phyloP scores from a whole-genome alignment of 208 protist genomes.

The Perkinsela sp. region DNA sequence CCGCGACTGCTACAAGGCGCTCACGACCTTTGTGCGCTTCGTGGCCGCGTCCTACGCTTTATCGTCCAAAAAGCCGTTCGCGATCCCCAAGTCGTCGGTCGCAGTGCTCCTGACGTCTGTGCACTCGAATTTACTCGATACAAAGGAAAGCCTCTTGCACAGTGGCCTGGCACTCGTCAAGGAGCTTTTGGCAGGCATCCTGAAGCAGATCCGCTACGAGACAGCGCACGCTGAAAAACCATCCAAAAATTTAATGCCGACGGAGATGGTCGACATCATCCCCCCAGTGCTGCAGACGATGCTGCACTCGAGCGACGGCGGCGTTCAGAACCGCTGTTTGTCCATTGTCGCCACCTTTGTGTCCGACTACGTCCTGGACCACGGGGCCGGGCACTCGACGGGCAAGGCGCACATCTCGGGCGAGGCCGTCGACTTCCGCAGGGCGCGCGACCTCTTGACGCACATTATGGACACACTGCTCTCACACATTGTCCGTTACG shows the following conservation, averaged over 20 bases:
- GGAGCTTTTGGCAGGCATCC: background rate
- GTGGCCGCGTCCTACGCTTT: background rate
- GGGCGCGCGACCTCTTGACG: background rate
- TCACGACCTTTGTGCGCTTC: background rate
- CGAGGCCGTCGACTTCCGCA: background rate
- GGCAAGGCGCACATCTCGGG: background rate
- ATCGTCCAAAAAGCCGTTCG: background rate
- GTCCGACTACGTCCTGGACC: background rate
- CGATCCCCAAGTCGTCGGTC: background rate
- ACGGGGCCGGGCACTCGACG: background rate
- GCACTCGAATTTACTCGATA: background rate
- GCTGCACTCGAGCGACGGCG: background rate
- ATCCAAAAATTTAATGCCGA: background rate
- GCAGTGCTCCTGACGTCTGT: background rate
- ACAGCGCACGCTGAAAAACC: background rate
- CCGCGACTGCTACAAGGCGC: background rate
- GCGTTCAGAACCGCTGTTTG: background rate
- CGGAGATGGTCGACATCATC: background rate
- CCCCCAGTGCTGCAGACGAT: background rate
- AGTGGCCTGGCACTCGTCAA: background rate
- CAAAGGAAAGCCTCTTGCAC: background rate
- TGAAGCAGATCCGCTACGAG: background rate
- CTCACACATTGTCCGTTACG: background rate
- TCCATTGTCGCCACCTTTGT: background rate
- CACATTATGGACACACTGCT: background rate